Conservation (phyloP, 2,329 filamentous ascomycete species). For the Paracoccidioides brasiliensis region DNA sequence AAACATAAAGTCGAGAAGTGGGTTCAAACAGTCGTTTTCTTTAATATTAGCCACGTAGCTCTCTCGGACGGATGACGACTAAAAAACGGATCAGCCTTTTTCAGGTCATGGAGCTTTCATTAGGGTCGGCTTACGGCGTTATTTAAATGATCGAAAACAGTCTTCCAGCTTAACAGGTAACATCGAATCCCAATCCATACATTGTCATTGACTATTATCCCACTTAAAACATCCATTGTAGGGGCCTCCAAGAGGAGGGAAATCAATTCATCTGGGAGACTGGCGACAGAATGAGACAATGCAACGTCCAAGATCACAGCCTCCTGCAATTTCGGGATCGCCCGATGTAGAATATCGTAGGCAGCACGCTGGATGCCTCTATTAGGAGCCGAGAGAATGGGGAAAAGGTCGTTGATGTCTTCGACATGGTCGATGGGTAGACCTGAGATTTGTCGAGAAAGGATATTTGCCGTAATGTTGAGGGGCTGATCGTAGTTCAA, state of each 20-base stretch:
- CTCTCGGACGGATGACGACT: slow-evolving; percentile 67
- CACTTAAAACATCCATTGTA: slow-evolving; percentile 51
- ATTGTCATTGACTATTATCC: slow-evolving; percentile 48
- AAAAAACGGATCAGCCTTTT: neutral
- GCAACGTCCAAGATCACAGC: slow-evolving; percentile 66
- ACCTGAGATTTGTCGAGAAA: slow-evolving; percentile 55
- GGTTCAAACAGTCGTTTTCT: slow-evolving; percentile 52
- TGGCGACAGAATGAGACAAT: slow-evolving; percentile 41
- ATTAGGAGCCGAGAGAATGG: slow-evolving; percentile 62
- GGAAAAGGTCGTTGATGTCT: slow-evolving; percentile 57
- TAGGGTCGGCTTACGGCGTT: slow-evolving; percentile 40
- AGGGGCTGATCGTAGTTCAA: slow-evolving; percentile 51
- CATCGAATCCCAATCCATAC: slow-evolving; percentile 60
- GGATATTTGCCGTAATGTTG: slow-evolving; percentile 59
- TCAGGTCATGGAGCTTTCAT: neutral
- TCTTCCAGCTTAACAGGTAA: slow-evolving; percentile 79
- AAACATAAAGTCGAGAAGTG: slow-evolving; percentile 66
- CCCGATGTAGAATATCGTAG: slow-evolving; percentile 64
- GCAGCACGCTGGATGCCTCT: slow-evolving; percentile 64
- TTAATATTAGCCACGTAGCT: slow-evolving; percentile 73
- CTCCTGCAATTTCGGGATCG: slow-evolving; percentile 67
- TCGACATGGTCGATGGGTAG: slow-evolving; percentile 50
- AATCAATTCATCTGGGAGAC: slow-evolving; percentile 69
- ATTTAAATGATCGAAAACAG: slow-evolving; percentile 76
- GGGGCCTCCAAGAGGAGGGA: slow-evolving; percentile 71